Base-by-base conservation (phyloP, 192 early-diverging fungal species). In the Kickxella alabastrina region DNA sequence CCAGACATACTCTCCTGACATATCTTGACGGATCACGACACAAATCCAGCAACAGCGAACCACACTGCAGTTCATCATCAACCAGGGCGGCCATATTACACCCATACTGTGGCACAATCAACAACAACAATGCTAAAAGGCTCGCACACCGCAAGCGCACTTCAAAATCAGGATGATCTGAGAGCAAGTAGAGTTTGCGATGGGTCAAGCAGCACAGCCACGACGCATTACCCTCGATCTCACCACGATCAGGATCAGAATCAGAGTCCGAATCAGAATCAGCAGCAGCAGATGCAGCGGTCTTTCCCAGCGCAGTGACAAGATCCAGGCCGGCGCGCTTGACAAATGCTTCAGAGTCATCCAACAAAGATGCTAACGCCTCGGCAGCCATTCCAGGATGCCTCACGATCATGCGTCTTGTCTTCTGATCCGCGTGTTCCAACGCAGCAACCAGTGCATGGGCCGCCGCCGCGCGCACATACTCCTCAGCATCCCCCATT, bases 281-380 rank as follows among this genome's bases (percentile, higher is more conserved):
- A 32, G 6, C 12, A 8, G 12, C 12, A 32, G 31, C 31, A 32
- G 6, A 12, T 32, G 35, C 40, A 1, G 57, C 37, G 8, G 37
- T 40, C 13, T 22, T 9, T 10, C 41, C 54, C 19, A 68, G 31
- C 0, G 57, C 56, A 15, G 18, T 49, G 5, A 68, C 38, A 3
- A 70, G 43, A 3, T 71, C 68, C 17, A 67, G 18, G 0, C 67
- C 63, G 1, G 68, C 75, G 4, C 75, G 59, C 10, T 51, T 52
- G 21, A 77, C 75, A 63, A 77, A 59, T 10, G 75, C 75, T 29
- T 77, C 75, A 15, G 55, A 44, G 49, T 77, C 75, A 24, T 0
- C 26, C 1, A 76, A 13, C 17, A 76, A 32, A n/a, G 53, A 23
- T 18, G 27, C 25, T 22, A 23, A 15, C 64, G 44, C 0, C 35